Evolutionary conservation across 306 rosid species (phyloP).

Genomic region (Lotus japonicus): DNA sequence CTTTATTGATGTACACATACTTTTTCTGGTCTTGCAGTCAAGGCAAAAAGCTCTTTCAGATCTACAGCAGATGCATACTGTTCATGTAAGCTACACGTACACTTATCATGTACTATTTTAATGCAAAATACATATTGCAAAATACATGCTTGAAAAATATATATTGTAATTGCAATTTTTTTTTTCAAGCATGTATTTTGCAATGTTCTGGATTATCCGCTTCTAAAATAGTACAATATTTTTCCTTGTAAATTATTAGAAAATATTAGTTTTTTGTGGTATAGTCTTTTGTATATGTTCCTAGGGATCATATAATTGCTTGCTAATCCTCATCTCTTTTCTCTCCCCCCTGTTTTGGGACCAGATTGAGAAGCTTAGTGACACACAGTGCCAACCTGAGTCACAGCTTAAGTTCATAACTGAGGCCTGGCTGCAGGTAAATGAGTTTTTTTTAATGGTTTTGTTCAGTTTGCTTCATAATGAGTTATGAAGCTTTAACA

Average conservation of each 20-base stretch:
- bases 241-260: not conserved
- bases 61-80: conserved; percentile 82
- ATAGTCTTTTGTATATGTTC: not conserved
- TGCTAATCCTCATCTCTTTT: not conserved
- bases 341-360: not conserved
- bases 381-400: conserved; percentile 88
- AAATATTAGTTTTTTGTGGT: not conserved
- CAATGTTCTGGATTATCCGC: not conserved
- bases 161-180: too few relatives aligned
- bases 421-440: conserved; percentile 96
- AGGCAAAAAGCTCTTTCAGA: conserved; percentile 92
- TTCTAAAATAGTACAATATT: not conserved
- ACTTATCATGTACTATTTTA: too few relatives aligned
- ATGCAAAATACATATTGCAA: too few relatives aligned
- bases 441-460: not conserved
- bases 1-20: conserved; percentile 11
- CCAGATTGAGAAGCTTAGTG: conserved; percentile 91
- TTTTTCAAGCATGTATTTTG: conserved; percentile 6
- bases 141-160: too few relatives aligned
- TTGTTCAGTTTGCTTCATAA: not conserved
- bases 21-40: conserved; percentile 48
- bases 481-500: not conserved
- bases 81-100: conserved; percentile 48
- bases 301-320: not conserved
- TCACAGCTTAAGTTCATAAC: conserved; percentile 93